Evolutionary conservation across 73 alveolate species (phyloP).

Genomic region (Tetrahymena elliotti): DNA sequence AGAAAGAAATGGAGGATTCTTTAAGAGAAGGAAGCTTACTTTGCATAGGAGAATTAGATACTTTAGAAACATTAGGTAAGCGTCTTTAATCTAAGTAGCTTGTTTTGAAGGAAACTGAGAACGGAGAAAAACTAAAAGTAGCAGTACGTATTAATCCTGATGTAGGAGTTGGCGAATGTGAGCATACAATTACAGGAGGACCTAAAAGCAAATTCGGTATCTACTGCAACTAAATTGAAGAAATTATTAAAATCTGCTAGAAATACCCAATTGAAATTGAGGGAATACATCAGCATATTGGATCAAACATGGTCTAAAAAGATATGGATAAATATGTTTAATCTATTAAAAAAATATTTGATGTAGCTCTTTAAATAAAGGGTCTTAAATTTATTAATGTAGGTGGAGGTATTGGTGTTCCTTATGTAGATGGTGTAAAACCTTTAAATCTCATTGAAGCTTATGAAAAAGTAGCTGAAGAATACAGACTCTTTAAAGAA

Average conservation of each 20-base stretch:
- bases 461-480: background rate
- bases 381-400: conserved; percentile 27
- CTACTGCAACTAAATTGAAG: conserved; percentile 9
- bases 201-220: conserved; percentile 39
- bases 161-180: conserved; percentile 36
- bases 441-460: conserved; percentile 4
- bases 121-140: background rate
- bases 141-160: conserved; percentile 27
- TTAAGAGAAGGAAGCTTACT: conserved; percentile 6
- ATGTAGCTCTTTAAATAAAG: conserved; percentile 28
- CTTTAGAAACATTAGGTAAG: background rate
- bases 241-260: background rate
- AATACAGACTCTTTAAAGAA: conserved; percentile 7
- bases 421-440: conserved; percentile 11
- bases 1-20: conserved; percentile 17
- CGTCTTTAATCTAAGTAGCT: background rate
- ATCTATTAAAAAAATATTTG: conserved; percentile 10
- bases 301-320: conserved; percentile 26
- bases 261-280: conserved; percentile 14
- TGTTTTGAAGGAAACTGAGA: background rate
- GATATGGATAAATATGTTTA: conserved; percentile 19
- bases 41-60: conserved; percentile 30
- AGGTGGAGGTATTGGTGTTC: conserved; percentile 49
- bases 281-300: conserved; percentile 39
- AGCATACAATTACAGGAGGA: conserved; percentile 32